Evolutionary conservation across 768 basidiomycete species (phyloP).

Genomic region (Tubosaeta sp.): DNA sequence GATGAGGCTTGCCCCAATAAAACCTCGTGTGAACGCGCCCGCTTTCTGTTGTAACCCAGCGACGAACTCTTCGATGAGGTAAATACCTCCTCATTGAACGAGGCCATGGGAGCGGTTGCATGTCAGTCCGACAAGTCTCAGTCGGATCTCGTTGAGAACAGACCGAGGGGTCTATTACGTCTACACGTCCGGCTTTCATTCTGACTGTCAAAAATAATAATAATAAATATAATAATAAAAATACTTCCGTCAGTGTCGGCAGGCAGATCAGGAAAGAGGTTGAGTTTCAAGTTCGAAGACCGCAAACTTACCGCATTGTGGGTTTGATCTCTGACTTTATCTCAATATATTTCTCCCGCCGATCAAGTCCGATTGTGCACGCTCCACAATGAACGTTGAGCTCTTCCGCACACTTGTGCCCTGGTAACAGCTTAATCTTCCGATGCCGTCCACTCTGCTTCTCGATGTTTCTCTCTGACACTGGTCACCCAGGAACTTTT

Average conservation of each 20-base stretch:
- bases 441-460: not conserved
- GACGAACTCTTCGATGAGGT: constrained; percentile 5
- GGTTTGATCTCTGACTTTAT: constrained; percentile 31
- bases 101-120: constrained; percentile 12
- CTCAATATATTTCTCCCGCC: constrained; percentile 29
- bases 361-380: constrained; percentile 31
- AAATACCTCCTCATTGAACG: constrained; percentile 9
- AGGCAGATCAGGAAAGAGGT: constrained; percentile 24
- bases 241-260: constrained; percentile 29
- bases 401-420: not conserved
- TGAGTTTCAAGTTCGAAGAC: constrained; percentile 32
- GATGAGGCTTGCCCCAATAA: constrained; percentile 31
- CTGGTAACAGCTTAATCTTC: constrained; percentile 5
- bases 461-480: constrained; percentile 1
- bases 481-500: constrained; percentile 12
- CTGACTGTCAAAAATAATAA: constrained; percentile 19
- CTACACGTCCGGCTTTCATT: constrained; percentile 7
- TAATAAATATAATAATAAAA: constrained; percentile 12
- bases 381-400: constrained; percentile 15
- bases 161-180: constrained; percentile 20
- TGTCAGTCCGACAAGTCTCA: constrained; percentile 17
- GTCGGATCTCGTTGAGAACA: not conserved
- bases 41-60: constrained; percentile 24
- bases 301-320: constrained; percentile 28
- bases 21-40: constrained; percentile 18